Evolutionary conservation across 2,329 filamentous ascomycete species (phyloP), one percentile per base, ranked within the genome.

Genomic region (Sporothrix globosa): DNA sequence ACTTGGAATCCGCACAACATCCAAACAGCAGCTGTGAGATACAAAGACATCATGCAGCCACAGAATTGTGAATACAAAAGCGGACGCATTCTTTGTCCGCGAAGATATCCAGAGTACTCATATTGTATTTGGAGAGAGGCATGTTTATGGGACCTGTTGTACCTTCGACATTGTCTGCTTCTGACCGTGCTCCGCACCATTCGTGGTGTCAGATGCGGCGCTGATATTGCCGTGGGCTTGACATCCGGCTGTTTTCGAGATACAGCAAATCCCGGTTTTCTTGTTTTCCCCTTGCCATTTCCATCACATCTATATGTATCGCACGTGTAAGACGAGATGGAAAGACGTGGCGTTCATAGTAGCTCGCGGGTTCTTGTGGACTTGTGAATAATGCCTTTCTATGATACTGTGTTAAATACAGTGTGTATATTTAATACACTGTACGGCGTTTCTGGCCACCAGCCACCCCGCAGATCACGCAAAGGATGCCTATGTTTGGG

Each of bases 401-500:
- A n/a, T 7, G 14, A 7, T 9, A 58, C 58, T 17, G 58, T 61
- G 58, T 4, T 4, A 17, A 11, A 11, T 13, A 50, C 44, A 48
- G 24, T 34, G 44, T 24, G 13, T 14, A 19, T 21, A 21, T 6
- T 7, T 24, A 13, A 4, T n/a, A 21, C 48, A 63, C 50, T 30
- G 68, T 70, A 41, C 19, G 68, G 41, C 68, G 21, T 50, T 66
- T 58, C 34, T 53, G 27, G 24, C 46, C 46, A 30, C 56, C 56
- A 63, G 46, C 56, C 68, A 63, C 67, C 21, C 54, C 39, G 68
- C 68, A 44, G 68, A 69, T 69, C 68, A 69, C 68, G 68, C 68
- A 63, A 69, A 53, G 17, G 21, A 39, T 21, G 39, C 63, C 69
- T 19, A 6, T 7, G n/a, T 24, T 56, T 6, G 52, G 50, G 1